Conservation (phyloP, 108 stramenopile genomes). For the Fragilariopsis cylindrus region DNA sequence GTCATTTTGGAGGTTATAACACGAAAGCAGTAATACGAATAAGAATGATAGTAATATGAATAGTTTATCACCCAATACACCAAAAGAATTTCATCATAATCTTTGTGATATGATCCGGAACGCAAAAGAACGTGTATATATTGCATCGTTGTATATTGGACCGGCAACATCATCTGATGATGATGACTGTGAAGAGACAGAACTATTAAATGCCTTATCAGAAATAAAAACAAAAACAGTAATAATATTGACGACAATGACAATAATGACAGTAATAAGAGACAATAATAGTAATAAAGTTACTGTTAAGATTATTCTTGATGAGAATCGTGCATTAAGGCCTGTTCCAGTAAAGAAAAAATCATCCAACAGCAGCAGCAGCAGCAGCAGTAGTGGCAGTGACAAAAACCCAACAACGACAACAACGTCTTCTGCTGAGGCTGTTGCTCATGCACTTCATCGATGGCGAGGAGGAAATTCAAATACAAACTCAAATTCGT, state of each 20-base stretch:
- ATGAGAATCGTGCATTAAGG: slow-evolving; percentile 71
- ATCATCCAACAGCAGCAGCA: neutral
- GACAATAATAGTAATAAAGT: neutral
- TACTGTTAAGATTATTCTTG: slow-evolving; percentile 65
- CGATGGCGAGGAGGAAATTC: slow-evolving; percentile 7
- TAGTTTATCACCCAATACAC: slow-evolving; percentile 34
- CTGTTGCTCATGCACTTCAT: slow-evolving; percentile 25
- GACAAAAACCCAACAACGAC: slow-evolving; percentile 23
- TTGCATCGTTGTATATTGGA: slow-evolving; percentile 84
- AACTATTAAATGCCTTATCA: slow-evolving; percentile 58
- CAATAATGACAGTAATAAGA: neutral
- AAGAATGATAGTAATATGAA: neutral
- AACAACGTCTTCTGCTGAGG: slow-evolving; percentile 50
- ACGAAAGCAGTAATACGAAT: too few relatives aligned
- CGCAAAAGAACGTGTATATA: slow-evolving; percentile 60
- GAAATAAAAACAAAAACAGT: slow-evolving; percentile 5
- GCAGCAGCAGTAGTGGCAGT: neutral
- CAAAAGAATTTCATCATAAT: slow-evolving; percentile 64
- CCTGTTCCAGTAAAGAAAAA: slow-evolving; percentile 42
- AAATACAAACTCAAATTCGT: neutral
- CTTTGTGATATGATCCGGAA: slow-evolving; percentile 59
- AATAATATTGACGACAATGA: neutral
- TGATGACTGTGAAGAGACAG: slow-evolving; percentile 25
- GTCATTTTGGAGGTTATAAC: slow-evolving; percentile 10
- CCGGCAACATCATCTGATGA: slow-evolving; percentile 42